These are phyloP conservation scores for Euphorbia corollata DNA, from an alignment of 441 rosid species.

Conservation along the genomic window DNA sequence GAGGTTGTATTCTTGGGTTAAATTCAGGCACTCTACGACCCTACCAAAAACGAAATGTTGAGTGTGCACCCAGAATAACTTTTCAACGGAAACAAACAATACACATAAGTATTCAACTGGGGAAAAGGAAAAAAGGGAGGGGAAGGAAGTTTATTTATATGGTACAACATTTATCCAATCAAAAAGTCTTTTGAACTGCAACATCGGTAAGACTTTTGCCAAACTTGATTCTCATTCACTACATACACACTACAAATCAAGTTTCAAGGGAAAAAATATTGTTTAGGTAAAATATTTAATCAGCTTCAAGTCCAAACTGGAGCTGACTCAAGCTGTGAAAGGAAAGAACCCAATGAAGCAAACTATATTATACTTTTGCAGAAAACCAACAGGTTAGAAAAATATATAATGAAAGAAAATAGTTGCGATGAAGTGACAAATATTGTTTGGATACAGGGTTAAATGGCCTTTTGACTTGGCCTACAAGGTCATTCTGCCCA, in stretches of 20 bases:
- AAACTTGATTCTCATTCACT: slow-evolving; percentile 6
- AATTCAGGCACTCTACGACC: slow-evolving; percentile 1
- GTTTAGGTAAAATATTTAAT: not conserved
- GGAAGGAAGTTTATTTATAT: not conserved
- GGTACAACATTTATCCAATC: slow-evolving; percentile 1
- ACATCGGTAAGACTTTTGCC: not conserved
- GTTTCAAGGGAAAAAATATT: not conserved
- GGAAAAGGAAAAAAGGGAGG: not conserved
- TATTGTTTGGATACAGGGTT: not conserved
- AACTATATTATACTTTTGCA: not conserved
- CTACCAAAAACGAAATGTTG: not conserved
- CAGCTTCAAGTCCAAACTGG: not conserved
- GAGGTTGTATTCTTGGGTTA: not conserved
- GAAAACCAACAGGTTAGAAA: not conserved
- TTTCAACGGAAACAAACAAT: not conserved
- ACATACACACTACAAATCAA: not conserved
- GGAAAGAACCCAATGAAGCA: not conserved
- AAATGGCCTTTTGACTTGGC: not conserved
- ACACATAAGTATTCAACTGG: not conserved
- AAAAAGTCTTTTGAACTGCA: not conserved
- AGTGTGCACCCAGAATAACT: not conserved
- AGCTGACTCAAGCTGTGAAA: not conserved
- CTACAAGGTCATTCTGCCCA: not conserved
- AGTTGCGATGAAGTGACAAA: not conserved
- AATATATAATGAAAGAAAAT: not conserved